Base-by-base conservation (phyloP, 805 yeast species). In the Saccharomycopsis selenospora region DNA sequence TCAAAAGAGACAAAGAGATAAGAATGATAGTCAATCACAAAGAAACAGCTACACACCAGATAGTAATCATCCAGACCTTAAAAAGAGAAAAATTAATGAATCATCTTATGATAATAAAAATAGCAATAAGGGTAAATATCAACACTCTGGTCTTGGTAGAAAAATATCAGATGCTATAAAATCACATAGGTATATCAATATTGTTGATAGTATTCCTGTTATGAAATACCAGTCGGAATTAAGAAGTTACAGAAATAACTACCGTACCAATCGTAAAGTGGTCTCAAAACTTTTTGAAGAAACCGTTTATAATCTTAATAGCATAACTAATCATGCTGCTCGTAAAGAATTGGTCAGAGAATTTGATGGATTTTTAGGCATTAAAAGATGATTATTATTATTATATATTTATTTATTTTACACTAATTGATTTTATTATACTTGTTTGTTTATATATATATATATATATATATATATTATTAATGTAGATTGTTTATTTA, bases 191-290 rank as follows among this genome's bases (percentile, higher is more conserved):
- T 33, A 33, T 33, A 17, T 33, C 38, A 33, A 33, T 33, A 33
- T 33, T 10, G 38, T 33, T 6, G 38, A 33, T 33, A 14, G 18
- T 10, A 33, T 33, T 33, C 38, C 38, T 6, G 17, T 33, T 20
- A 33, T 33, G 38, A 33, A 33, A 14, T 33, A 33, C 38, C 38
- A 33, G 10, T 33, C 38, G 8, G 18, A 33, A 14, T 33, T 33
- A 20, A 33, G 38, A 33, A 33, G 38, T 20, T 33, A 33, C 38
- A 33, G 38, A 33, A 33, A 33, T 14, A 33, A 33, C 10, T 33
- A 14, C 38, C 4, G 38, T 6, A 10, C 38, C 5, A 33, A 33
- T 20, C 4, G 38, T 6, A 33, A 20, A 33, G 18, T 33, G 17
- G 38, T 33, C 5, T 33, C 38, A 4, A 20, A 33, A 20, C 6